Evolutionary conservation across 345 rosid species (phyloP).

Genomic region (Populus pruinosa): DNA sequence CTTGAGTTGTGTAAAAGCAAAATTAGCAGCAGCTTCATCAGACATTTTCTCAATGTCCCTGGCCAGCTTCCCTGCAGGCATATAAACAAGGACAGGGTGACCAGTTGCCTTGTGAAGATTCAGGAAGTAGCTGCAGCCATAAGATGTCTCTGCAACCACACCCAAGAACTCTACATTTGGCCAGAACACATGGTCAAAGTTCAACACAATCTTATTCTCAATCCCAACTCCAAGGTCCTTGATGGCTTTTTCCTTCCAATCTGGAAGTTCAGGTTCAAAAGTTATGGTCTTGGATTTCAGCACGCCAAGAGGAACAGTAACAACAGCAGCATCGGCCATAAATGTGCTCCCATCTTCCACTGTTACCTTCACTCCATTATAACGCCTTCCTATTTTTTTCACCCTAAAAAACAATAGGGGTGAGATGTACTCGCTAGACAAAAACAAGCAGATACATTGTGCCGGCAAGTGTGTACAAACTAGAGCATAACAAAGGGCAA

Average conservation of each 20-base stretch:
- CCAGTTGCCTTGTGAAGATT: conserved; percentile 98
- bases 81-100: conserved; percentile 80
- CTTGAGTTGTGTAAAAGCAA: conserved; percentile 77
- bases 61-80: conserved; percentile 98
- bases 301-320: conserved; percentile 87
- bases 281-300: conserved; percentile 57
- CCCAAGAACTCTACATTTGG: conserved; percentile 97
- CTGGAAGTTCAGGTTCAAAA: conserved; percentile 85
- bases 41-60: conserved; percentile 94
- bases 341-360: conserved; percentile 67
- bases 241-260: conserved; percentile 95
- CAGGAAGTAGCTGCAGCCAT: conserved; percentile 87
- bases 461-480: neutral
- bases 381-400: conserved; percentile 56
- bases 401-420: conserved; percentile 44
- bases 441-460: neutral
- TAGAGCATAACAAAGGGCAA: neutral
- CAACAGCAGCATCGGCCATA: conserved; percentile 74
- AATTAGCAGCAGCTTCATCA: conserved; percentile 88
- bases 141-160: conserved; percentile 84
- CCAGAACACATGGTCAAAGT: conserved; percentile 89
- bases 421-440: neutral
- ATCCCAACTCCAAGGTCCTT: conserved; percentile 83
- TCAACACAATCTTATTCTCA: conserved; percentile 79
- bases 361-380: conserved; percentile 76